Evolutionary conservation across 2,329 filamentous ascomycete genomes (phyloP), one percentile per base, ranked within the genome.

Genomic region (Dryadomyces quercivorus): DNA sequence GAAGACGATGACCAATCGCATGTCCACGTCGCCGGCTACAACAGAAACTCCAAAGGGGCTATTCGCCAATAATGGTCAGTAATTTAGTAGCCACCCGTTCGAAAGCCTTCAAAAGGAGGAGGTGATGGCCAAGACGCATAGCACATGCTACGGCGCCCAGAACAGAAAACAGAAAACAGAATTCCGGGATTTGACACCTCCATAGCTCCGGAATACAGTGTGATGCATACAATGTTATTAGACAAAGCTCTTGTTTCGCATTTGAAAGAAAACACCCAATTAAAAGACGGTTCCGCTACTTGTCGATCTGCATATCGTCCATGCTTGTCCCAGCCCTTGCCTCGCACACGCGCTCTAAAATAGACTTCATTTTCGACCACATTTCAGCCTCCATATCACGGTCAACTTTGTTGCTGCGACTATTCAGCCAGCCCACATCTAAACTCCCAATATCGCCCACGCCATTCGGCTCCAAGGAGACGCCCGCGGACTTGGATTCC

Each of bases 371-470:
- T 60, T 78, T 76, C 38, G 73, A 75, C 81, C 92, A 85, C 47
- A 95, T 71, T 69, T 96, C 88, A 2, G 80, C 80, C 64, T 94
- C 89, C 76, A 92, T 93, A 59, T 88, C 85, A 62, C 84, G 80
- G 55, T 88, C 88, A 21, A 94, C 86, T 59, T 85, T 85, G 59
- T 87, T 85, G 58, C 87, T 88, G 55, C 88, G 79, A 63, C 88
- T 91, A 65, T 96, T 97, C 62, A 97, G 70, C 81, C 87, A 92
- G 36, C 91, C 91, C 15, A 94, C 84, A 65, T 96, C 91, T 53
- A 96, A 73, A 31, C 71, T 72, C 10, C 78, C 79, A 38, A 81
- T 77, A 61, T 73, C 74, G 21, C 74, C 80, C 55, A 73, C 69
- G 43, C 75, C 79, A 47, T 80, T 71, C 43, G 82, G 74, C 65